Evolutionary conservation across 805 yeast species (phyloP), one percentile per base, ranked within the genome.

Genomic region (Wickerhamomyces xylosicus): DNA sequence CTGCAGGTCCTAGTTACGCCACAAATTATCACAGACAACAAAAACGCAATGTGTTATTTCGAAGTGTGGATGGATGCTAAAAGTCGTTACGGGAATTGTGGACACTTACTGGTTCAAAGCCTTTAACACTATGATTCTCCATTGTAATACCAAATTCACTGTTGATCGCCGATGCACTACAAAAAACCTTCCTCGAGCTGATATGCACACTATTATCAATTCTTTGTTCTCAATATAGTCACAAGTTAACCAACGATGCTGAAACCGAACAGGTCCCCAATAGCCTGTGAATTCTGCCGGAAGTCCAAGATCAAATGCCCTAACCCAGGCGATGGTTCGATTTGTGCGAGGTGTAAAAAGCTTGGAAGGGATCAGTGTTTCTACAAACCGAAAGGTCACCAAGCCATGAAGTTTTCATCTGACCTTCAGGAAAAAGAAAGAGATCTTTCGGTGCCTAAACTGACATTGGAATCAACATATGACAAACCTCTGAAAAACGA

Each of bases 271-370:
- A 34, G 46, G 15, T 43, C 46, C 13, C 35, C 43, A 10, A 43
- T 43, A 13, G 46, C 46, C 3, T 43, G 46, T 19, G 46, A 43
- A 22, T 34, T 43, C 16, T 43, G 46, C 35, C 39, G 46, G 18
- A 37, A 34, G 22, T 43, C 46, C 11, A 43, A 43, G 34, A 43
- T 43, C 19, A 40, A 39, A 20, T 43, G 46, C 15, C 15, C 35
- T 3, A 43, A 43, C 22, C 20, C 25, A 2, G 43, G 46, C n/a
- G 40, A 43, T 28, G 38, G 34, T 16, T 34, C 40, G 2, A 13
- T 31, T 4, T 43, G 46, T 36, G 43, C 36, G 7, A 28, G 43
- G 19, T 43, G 46, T 33, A 21, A 32, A 17, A 43, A 38, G 25
- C n/a, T 38, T 3, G 46, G 43, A 16, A 42, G 35, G 18, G 29